Percentiles rank a stretch among this genome's conserved stretches.
phyloP scores from a whole-genome alignment of 768 basidiomycete species.

The Termitomyces sp. region DNA sequence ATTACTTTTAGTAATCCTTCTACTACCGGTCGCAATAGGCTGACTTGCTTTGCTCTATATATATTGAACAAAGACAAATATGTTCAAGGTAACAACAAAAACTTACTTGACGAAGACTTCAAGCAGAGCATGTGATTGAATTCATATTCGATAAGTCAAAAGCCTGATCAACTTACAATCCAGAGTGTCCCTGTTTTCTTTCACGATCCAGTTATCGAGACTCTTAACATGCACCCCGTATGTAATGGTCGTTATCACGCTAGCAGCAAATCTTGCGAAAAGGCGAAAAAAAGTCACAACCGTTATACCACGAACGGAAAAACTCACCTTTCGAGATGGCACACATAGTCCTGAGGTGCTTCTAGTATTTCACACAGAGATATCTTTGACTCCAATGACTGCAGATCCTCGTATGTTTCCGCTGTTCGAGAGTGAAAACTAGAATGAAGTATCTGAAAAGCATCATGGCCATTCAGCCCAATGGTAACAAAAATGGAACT shows the following conservation, averaged over 20 bases:
- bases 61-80: not conserved
- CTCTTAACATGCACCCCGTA: slow-evolving; percentile 38
- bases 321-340: slow-evolving; percentile 32
- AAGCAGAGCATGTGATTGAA: not conserved
- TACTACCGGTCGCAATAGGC: not conserved
- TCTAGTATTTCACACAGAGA: slow-evolving; percentile 33
- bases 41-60: not conserved
- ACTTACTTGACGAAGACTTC: slow-evolving; percentile 4
- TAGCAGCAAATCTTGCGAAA: slow-evolving; percentile 35
- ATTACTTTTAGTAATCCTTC: not conserved
- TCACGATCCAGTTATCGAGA: slow-evolving; percentile 41
- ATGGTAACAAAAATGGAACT: not conserved
- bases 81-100: not conserved
- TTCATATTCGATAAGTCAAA: not conserved
- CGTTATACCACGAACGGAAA: not conserved
- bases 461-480: too few species aligned
- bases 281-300: not conserved
- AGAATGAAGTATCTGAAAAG: slow-evolving; percentile 32
- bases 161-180: slow-evolving; percentile 26
- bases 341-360: slow-evolving; percentile 32
- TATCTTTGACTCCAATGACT: slow-evolving; percentile 41
- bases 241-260: slow-evolving; percentile 36
- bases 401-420: slow-evolving; percentile 38
- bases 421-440: slow-evolving; percentile 36
- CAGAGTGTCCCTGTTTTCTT: slow-evolving; percentile 37